These are phyloP conservation scores for Deinandra increscens DNA, from an alignment of 129 eudicot species.

Conservation along the genomic window DNA sequence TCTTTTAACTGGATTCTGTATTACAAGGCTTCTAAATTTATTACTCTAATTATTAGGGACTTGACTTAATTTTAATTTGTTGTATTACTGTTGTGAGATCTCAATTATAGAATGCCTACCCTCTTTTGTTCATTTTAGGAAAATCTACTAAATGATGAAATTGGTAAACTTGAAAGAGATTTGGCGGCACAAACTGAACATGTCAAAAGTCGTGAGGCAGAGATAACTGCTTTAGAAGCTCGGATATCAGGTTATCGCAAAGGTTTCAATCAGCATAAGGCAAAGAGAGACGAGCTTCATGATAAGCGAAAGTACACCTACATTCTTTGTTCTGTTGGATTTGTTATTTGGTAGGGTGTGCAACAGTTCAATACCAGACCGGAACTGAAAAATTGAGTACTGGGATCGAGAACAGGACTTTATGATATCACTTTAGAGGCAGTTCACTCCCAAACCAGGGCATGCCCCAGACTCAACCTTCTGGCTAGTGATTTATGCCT, in stretches of 20 bases:
- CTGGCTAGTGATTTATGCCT: not conserved
- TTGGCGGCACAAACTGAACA: conserved; percentile 59
- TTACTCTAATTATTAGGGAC: not conserved
- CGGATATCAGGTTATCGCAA: conserved; percentile 52
- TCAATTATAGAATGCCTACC: not conserved
- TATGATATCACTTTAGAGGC: not conserved
- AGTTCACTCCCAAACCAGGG: not conserved
- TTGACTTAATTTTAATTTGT: not conserved
- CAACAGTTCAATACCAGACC: not conserved
- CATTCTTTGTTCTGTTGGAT: conserved; percentile 6
- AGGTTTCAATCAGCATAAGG: conserved; percentile 53
- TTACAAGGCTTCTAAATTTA: conserved; percentile 10
- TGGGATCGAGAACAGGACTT: not conserved
- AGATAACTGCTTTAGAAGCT: conserved; percentile 47
- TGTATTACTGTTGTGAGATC: not conserved
- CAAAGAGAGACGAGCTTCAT: conserved; percentile 72
- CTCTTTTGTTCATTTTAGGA: conserved; percentile 45
- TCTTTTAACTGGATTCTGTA: not conserved
- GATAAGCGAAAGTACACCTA: conserved; percentile 78
- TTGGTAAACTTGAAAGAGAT: conserved; percentile 62
- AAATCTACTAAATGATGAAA: conserved; percentile 68
- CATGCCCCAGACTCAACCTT: not conserved
- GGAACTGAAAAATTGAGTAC: not conserved
- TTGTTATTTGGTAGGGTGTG: not conserved
- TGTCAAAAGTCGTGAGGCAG: conserved; percentile 48